These are phyloP conservation scores for Selenicereus undatus DNA, from an alignment of 148 eudicot genomes.

Conservation along the genomic window DNA sequence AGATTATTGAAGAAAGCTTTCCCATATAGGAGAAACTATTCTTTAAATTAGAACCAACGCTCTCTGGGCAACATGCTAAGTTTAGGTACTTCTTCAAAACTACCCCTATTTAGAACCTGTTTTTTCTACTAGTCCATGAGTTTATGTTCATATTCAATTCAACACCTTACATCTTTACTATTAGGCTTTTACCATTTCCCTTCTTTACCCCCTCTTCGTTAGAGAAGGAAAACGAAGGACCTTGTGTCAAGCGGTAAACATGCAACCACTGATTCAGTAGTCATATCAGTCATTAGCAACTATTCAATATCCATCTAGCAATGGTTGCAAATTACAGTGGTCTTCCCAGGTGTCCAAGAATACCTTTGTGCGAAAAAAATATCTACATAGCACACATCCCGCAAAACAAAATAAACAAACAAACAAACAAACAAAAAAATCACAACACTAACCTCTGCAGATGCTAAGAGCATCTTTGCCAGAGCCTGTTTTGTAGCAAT, in stretches of 20 bases:
- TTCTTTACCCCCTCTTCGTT: neutral
- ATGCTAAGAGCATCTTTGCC: constrained; percentile 94
- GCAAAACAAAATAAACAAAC: no score
- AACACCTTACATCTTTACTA: neutral
- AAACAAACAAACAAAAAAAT: neutral
- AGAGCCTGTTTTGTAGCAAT: constrained; percentile 81
- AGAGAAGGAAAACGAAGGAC: neutral
- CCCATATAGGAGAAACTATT: neutral
- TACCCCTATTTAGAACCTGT: neutral
- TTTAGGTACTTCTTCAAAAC: neutral
- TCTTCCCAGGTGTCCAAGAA: neutral
- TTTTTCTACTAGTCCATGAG: neutral
- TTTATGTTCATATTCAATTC: neutral
- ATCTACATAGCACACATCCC: neutral
- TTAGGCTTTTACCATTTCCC: neutral
- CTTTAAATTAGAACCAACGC: neutral
- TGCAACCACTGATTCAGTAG: neutral
- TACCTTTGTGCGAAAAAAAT: no score
- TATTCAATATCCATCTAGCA: neutral
- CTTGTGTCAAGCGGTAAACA: neutral
- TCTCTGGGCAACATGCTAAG: neutral
- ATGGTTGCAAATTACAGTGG: neutral
- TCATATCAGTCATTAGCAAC: no score
- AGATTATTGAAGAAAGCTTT: neutral
- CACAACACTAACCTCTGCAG: constrained; percentile 76